Conservation (phyloP, 179 eudicot species). For the Pouteria campechiana region DNA sequence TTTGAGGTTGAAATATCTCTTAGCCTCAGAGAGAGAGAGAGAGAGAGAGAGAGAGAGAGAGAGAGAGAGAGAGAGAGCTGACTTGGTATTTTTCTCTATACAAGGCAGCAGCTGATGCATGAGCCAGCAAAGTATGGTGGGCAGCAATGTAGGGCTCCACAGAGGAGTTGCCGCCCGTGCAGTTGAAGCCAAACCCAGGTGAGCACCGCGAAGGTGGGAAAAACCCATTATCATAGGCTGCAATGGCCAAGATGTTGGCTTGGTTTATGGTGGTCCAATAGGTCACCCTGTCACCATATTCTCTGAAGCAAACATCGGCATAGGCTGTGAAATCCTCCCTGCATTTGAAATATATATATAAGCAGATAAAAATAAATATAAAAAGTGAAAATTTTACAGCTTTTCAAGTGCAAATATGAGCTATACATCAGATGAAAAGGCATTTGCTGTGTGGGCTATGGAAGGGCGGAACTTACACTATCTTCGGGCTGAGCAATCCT, state of each 20-base stretch:
- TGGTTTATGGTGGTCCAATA: background rate
- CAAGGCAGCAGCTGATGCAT: background rate
- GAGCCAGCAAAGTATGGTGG: background rate
- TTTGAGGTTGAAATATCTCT: too few relatives aligned
- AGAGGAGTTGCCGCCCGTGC: background rate
- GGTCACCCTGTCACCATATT: background rate
- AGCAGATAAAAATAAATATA: too few relatives aligned
- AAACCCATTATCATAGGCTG: background rate
- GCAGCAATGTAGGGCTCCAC: background rate
- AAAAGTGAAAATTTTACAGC: too few relatives aligned
- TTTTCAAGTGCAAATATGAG: too few relatives aligned
- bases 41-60: too few relatives aligned
- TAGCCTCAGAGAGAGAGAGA: too few relatives aligned
- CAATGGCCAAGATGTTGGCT: background rate
- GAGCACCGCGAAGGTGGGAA: background rate
- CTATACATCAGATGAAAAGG: too few relatives aligned
- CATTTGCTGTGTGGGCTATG: too few relatives aligned
- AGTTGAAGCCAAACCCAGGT: background rate
- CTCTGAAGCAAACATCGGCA: background rate
- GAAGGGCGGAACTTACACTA: conserved; percentile 34
- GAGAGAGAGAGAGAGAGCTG: too few relatives aligned
- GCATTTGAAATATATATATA: too few relatives aligned
- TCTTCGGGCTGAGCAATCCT: conserved; percentile 42
- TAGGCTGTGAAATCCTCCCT: background rate
- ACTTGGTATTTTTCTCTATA: background rate